Base-by-base conservation (phyloP, 768 basidiomycete species). In the Tephrocybe sp. region DNA sequence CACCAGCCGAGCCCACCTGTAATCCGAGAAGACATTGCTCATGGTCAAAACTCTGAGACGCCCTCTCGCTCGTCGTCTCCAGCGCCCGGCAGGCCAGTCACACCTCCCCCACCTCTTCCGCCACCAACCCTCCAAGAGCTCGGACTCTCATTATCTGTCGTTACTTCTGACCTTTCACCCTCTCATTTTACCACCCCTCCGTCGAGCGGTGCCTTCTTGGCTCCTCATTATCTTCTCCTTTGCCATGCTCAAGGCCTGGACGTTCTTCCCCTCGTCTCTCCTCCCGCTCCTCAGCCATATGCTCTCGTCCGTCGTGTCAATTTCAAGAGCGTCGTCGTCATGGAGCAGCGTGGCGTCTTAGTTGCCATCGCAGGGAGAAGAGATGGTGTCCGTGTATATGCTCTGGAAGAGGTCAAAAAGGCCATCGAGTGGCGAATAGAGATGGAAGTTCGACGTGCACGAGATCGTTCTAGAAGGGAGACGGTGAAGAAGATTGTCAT, bases 291-390 rank as follows among this genome's bases (percentile, higher is more conserved):
- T 6, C 85, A 86, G 57, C 89, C 92, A 12, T 93, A 91, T 66
- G 84, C 91, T 9, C 77, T 93, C 23, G 85, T 93, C 20, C 82
- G 91, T 18, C 79, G 90, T 48, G 88, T 91, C 45, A 77, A 79
- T 30, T 93, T 93, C 68, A 93, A 91, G 63, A 84, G 80, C 50
- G 85, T 93, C n/a, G 88, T 93, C 0, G 86, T 93, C 12, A 93
- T 93, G 91, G 91, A 93, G 60, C 88, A 93, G 61, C 86, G 91
- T 25, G 91, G 90, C 6, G 90, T 93, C 0, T 71, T 93, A n/a
- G 91, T 93, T 8, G 90, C 91, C 11, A 91, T 93, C 55, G 92
- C 92, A 14, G 91, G 91, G 8, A 74, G 91, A 55, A 73, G 91
- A 58, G 90, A 93, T 56, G 90, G 91, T 3, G 90, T 93, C 38